These are phyloP conservation scores for Pseudonitzschia delicatissima DNA, from an alignment of 108 stramenopile genomes.

Conservation along the genomic window DNA sequence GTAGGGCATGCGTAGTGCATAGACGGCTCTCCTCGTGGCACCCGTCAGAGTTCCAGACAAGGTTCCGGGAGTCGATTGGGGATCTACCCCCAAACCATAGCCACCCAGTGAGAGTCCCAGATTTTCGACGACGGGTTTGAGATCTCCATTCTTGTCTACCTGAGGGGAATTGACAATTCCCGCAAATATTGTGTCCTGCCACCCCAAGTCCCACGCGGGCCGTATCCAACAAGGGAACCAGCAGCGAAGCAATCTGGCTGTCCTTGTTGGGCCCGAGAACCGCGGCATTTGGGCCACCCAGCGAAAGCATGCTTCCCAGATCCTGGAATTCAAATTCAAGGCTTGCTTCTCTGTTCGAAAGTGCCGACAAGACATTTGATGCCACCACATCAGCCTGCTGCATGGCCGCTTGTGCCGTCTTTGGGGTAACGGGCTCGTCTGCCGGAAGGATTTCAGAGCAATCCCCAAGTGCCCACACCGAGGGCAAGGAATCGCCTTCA, in stretches of 20 bases:
- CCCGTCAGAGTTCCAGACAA: constrained; percentile 33
- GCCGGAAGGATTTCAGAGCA: constrained; percentile 22
- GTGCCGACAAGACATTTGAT: constrained; percentile 46
- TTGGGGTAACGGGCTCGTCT: constrained; percentile 3
- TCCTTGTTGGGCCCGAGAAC: constrained; percentile 39
- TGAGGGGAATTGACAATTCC: constrained; percentile 10
- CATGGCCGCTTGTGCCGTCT: constrained; percentile 66
- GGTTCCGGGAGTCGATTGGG: constrained; percentile 56
- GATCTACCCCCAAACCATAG: constrained; percentile 42
- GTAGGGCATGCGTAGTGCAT: constrained; percentile 85
- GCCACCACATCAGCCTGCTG: constrained; percentile 62
- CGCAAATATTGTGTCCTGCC: constrained; percentile 15
- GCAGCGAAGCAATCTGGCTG: constrained; percentile 8
- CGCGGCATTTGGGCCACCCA: constrained; percentile 57
- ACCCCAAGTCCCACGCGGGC: constrained; percentile 16
- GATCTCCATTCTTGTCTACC: not conserved
- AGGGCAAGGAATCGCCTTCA: not conserved
- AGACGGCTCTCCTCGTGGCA: constrained; percentile 52
- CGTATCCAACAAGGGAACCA: constrained; percentile 27
- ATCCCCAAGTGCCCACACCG: constrained; percentile 31
- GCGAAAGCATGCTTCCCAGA: constrained; percentile 75
- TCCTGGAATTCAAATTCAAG: constrained; percentile 53
- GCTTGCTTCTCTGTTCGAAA: constrained; percentile 10
- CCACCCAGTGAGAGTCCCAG: constrained; percentile 50
- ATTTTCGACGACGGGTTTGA: constrained; percentile 9